Percentiles rank a stretch among this genome's conserved stretches.
Conservation (phyloP, 1,139 yeast species). For the Lodderomyces jiufengensis region DNA sequence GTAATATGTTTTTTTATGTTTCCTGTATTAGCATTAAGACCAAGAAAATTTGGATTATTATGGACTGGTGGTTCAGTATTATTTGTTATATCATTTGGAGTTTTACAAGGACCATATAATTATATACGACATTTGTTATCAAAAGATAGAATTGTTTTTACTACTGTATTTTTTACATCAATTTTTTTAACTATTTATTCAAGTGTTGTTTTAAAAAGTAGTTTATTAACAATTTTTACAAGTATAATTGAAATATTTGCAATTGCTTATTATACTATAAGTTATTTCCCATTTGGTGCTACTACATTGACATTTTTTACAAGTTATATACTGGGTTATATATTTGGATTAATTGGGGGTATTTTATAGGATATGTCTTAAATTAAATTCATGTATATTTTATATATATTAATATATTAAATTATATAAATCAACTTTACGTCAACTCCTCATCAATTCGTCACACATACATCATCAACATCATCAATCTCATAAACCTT, state of each 20-base stretch:
- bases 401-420: neutral
- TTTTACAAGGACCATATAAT: conserved; percentile 85
- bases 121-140: conserved; percentile 74
- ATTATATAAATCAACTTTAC: too few species aligned
- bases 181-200: conserved; percentile 64
- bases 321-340: conserved; percentile 73
- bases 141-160: conserved; percentile 72
- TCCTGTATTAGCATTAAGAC: conserved; percentile 86
- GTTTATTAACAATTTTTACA: conserved; percentile 72
- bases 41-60: conserved; percentile 82
- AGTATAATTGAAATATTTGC: conserved; percentile 79
- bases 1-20: conserved; percentile 75
- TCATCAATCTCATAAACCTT: neutral
- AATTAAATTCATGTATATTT: neutral
- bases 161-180: conserved; percentile 72
- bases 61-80: conserved; percentile 92
- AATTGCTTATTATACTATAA: conserved; percentile 80
- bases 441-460: too few species aligned
- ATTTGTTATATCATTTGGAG: conserved; percentile 86
- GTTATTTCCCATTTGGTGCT: conserved; percentile 95
- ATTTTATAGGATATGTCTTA: conserved; percentile 19
- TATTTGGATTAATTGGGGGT: conserved; percentile 56
- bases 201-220: conserved; percentile 56
- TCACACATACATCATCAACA: too few species aligned
- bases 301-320: conserved; percentile 82